Conservation (phyloP, 148 eudicot genomes). For the Rhododendron griersonianum region DNA sequence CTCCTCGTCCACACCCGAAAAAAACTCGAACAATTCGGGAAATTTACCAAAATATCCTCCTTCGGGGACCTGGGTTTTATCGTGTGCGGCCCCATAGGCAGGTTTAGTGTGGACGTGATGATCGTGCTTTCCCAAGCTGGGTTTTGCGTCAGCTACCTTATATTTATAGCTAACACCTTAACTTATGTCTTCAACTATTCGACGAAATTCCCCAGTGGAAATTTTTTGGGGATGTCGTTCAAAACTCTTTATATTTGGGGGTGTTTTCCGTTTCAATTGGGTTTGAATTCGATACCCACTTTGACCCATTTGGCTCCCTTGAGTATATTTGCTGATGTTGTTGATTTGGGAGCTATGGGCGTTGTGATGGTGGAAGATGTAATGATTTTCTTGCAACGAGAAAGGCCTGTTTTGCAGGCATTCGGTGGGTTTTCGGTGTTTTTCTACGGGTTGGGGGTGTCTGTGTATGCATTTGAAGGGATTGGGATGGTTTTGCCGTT, state of each 20-base stretch:
- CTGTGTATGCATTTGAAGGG: constrained; percentile 66
- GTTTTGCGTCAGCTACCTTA: constrained; percentile 59
- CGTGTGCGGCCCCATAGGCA: constrained; percentile 53
- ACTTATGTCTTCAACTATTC: constrained; percentile 33
- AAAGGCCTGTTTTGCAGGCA: constrained; percentile 29
- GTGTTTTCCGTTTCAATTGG: constrained; percentile 66
- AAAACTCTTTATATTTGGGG: constrained; percentile 50
- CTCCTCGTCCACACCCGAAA: constrained; percentile 44
- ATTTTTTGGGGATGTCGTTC: constrained; percentile 29
- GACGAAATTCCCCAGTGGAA: not conserved
- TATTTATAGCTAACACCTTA: constrained; percentile 50
- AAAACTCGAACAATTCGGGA: constrained; percentile 28
- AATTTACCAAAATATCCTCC: constrained; percentile 37
- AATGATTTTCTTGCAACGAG: constrained; percentile 18
- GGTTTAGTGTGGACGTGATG: constrained; percentile 50
- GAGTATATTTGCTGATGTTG: constrained; percentile 64
- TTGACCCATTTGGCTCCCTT: constrained; percentile 69
- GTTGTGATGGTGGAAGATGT: constrained; percentile 54
- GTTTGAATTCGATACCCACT: constrained; percentile 56
- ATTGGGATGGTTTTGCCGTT: constrained; percentile 65
- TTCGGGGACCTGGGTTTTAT: constrained; percentile 61
- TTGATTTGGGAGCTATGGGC: constrained; percentile 61
- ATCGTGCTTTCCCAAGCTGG: constrained; percentile 65
- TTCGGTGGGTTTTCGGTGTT: constrained; percentile 47
- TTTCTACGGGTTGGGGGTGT: constrained; percentile 56